A percentile compares a stretch with the other conserved stretches of the same genome.
phyloP scores from a whole-genome alignment of 1,139 yeast species.

The Williopsis jadinii region DNA sequence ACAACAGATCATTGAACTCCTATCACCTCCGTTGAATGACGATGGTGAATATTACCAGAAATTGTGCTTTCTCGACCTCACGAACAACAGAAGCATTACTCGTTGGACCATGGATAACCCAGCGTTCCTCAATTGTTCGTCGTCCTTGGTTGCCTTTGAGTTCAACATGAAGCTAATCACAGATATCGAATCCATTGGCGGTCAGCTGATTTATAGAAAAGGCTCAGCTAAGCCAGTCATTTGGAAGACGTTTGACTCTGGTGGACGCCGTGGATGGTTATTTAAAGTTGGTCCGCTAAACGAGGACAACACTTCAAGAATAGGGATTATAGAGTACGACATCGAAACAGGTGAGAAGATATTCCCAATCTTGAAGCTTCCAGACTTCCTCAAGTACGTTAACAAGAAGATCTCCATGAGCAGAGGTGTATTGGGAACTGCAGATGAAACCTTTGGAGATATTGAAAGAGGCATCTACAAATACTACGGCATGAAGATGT shows the following conservation, averaged over 20 bases:
- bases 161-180: slow-evolving; percentile 40
- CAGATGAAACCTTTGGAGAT: slow-evolving; percentile 56
- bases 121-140: slow-evolving; percentile 34
- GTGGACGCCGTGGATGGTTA: slow-evolving; percentile 81
- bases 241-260: slow-evolving; percentile 39
- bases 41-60: slow-evolving; percentile 23
- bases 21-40: slow-evolving; percentile 27
- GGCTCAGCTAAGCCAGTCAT: slow-evolving; percentile 28
- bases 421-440: slow-evolving; percentile 38
- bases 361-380: slow-evolving; percentile 46
- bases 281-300: slow-evolving; percentile 41
- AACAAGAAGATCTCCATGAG: slow-evolving; percentile 57
- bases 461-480: slow-evolving; percentile 70
- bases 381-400: slow-evolving; percentile 55
- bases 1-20: slow-evolving; percentile 41
- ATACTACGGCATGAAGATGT: slow-evolving; percentile 44
- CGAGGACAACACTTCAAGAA: slow-evolving; percentile 25
- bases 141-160: slow-evolving; percentile 33
- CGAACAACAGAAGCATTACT: slow-evolving; percentile 41
- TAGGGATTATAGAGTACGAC: slow-evolving; percentile 45
- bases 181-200: slow-evolving; percentile 40
- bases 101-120: slow-evolving; percentile 49
- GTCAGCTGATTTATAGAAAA: slow-evolving; percentile 40
- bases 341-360: slow-evolving; percentile 61
- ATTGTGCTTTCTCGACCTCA: slow-evolving; percentile 42